Percentiles rank a stretch among this genome's conserved stretches.
phyloP scores from a whole-genome alignment of 345 rosid genomes.

The Combretum micranthum region DNA sequence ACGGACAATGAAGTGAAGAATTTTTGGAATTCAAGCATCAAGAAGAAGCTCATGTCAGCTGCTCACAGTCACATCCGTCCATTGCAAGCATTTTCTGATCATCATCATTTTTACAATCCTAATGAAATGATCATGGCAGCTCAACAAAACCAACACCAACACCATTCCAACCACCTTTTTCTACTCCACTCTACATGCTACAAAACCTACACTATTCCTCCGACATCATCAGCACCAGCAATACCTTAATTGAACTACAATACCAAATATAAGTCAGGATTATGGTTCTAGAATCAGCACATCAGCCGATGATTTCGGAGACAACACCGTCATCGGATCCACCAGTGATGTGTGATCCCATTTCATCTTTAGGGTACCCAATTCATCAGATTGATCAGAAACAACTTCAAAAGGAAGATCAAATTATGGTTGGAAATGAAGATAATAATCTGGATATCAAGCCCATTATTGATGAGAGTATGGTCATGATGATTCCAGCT shows the following conservation, averaged over 20 bases:
- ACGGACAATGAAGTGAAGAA: slow-evolving; percentile 95
- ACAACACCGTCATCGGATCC: no score
- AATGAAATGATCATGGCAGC: not conserved
- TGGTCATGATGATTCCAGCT: no score
- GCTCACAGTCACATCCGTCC: slow-evolving; percentile 27
- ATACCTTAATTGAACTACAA: no score
- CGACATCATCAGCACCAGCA: no score
- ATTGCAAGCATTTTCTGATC: not conserved
- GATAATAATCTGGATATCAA: not conserved
- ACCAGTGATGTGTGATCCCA: not conserved
- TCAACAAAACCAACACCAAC: no score
- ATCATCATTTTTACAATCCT: slow-evolving; percentile 9
- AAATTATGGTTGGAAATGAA: not conserved
- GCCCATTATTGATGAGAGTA: no score
- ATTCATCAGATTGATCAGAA: not conserved
- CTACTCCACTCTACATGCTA: no score
- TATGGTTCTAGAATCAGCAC: not conserved
- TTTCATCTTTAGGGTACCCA: not conserved
- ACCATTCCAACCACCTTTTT: no score
- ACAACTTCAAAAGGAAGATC: slow-evolving; percentile 1
- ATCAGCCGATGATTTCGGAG: not conserved
- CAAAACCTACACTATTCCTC: no score
- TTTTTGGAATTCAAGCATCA: slow-evolving; percentile 89
- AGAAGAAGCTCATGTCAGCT: slow-evolving; percentile 70
- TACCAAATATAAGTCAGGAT: no score